Conservation (phyloP, 768 basidiomycete genomes). For the Saitozyma podzolica region DNA sequence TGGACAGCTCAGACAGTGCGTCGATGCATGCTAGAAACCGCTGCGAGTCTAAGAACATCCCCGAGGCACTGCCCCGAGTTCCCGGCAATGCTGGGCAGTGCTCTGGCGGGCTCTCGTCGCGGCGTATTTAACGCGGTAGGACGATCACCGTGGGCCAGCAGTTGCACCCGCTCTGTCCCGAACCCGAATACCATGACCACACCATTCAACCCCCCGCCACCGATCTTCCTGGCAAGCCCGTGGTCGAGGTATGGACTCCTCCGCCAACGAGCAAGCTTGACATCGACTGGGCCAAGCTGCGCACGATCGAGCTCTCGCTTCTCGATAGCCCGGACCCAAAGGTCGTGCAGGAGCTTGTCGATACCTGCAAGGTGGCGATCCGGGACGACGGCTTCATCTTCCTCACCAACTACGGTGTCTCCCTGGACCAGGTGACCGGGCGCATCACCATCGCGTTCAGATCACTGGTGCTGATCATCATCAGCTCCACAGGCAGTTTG, state of each 20-base stretch:
- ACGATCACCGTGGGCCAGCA: no score
- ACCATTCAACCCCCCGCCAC: constrained; percentile 24
- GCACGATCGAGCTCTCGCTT: constrained; percentile 25
- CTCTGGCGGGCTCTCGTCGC: not conserved
- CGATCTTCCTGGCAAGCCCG: constrained; percentile 11
- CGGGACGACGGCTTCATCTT: constrained; percentile 33
- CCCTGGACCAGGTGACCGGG: constrained; percentile 18
- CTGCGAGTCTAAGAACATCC: no score
- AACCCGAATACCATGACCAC: constrained; percentile 1
- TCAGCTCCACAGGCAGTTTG: constrained; percentile 33
- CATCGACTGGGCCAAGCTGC: constrained; percentile 28
- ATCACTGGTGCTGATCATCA: not conserved
- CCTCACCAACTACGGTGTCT: constrained; percentile 28
- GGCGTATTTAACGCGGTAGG: no score
- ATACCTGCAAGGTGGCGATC: constrained; percentile 23
- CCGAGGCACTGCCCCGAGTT: no score
- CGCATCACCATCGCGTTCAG: not conserved
- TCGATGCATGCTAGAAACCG: no score
- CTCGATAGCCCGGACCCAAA: constrained; percentile 21
- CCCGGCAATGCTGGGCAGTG: not conserved
- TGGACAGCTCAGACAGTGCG: no score
- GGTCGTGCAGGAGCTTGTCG: constrained; percentile 20
- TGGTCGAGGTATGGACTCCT: constrained; percentile 13
- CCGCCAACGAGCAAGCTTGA: constrained; percentile 11
- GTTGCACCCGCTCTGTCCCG: no score